phyloP scores from a whole-genome alignment of 768 basidiomycete species.

The Exsudoporus frostii region DNA sequence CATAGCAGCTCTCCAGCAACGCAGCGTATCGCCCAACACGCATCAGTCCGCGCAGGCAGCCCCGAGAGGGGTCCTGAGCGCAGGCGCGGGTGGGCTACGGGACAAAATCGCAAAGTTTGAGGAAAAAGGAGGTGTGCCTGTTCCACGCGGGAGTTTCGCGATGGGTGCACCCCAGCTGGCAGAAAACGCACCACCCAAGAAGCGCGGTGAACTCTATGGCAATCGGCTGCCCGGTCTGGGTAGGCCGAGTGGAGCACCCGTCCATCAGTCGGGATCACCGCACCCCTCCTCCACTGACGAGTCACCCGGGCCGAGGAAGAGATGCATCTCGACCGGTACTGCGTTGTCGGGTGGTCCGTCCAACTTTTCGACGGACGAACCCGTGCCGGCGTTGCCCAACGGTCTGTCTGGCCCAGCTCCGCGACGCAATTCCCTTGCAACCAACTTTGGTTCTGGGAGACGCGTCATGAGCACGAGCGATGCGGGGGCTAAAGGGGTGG shows the following conservation, averaged over 20 bases:
- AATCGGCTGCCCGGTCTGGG: constrained; percentile 54
- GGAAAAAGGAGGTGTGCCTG: constrained; percentile 70
- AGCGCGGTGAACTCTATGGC: constrained; percentile 68
- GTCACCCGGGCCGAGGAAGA: constrained; percentile 24
- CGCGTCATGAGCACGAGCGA: constrained; percentile 18
- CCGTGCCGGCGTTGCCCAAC: constrained; percentile 27
- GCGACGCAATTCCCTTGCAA: constrained; percentile 32
- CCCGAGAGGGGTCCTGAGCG: constrained; percentile 25
- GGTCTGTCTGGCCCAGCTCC: not conserved
- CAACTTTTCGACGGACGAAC: constrained; percentile 15
- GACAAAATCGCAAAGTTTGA: constrained; percentile 84
- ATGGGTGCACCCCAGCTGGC: constrained; percentile 58
- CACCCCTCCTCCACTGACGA: constrained; percentile 12
- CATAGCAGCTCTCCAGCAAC: constrained; percentile 77
- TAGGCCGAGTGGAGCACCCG: constrained; percentile 17
- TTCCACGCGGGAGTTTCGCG: constrained; percentile 73
- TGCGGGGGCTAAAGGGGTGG: not conserved
- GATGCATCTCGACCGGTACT: constrained; percentile 28
- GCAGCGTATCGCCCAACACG: constrained; percentile 29
- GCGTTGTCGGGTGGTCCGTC: constrained; percentile 14
- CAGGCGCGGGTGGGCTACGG: constrained; percentile 36
- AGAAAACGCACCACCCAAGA: constrained; percentile 45
- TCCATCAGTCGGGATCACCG: constrained; percentile 21
- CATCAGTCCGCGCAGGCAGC: constrained; percentile 35
- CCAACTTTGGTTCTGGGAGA: constrained; percentile 21